A percentile compares a stretch with the other conserved stretches of the same genome.
phyloP scores from a whole-genome alignment of 257 asterid genomes.

The Solanum corneliomulleri region DNA sequence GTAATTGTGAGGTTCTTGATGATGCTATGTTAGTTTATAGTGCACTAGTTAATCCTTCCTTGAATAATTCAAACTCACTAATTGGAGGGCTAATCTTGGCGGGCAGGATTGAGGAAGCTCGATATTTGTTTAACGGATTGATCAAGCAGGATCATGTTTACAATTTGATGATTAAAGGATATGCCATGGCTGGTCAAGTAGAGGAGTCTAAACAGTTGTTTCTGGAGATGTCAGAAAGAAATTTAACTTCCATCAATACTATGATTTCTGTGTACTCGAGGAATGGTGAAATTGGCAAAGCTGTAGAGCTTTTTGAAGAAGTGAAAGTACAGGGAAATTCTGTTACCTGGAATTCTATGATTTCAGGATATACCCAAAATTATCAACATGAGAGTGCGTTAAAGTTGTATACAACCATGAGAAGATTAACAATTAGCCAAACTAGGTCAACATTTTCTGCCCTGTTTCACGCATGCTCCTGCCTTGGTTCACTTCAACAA shows the following conservation, averaged over 20 bases:
- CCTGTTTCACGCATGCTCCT: constrained; percentile 53
- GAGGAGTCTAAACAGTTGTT: constrained; percentile 45
- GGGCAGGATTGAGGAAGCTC: constrained; percentile 52
- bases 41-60: constrained; percentile 12
- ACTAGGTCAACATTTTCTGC: constrained; percentile 63
- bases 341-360: constrained; percentile 82
- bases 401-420: constrained; percentile 43
- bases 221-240: constrained; percentile 30
- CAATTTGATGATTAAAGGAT: constrained; percentile 71
- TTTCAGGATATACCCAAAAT: constrained; percentile 54
- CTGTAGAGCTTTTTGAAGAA: constrained; percentile 49
- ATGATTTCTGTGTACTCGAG: constrained; percentile 58
- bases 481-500: constrained; percentile 56
- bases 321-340: constrained; percentile 44
- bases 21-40: constrained; percentile 44
- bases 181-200: constrained; percentile 39
- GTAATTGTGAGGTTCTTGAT: constrained; percentile 27
- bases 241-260: constrained; percentile 40
- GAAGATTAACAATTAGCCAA: constrained; percentile 35
- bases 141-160: constrained; percentile 22
- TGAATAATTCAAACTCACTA: constrained; percentile 31
- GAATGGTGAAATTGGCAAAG: constrained; percentile 39
- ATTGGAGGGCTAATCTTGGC: constrained; percentile 36
- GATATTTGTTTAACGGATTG: constrained; percentile 35
- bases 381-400: constrained; percentile 44